A percentile compares a stretch with the other conserved stretches of the same genome.
Conservation (phyloP, 163 green algal genomes). For the Picocystis sp. region DNA sequence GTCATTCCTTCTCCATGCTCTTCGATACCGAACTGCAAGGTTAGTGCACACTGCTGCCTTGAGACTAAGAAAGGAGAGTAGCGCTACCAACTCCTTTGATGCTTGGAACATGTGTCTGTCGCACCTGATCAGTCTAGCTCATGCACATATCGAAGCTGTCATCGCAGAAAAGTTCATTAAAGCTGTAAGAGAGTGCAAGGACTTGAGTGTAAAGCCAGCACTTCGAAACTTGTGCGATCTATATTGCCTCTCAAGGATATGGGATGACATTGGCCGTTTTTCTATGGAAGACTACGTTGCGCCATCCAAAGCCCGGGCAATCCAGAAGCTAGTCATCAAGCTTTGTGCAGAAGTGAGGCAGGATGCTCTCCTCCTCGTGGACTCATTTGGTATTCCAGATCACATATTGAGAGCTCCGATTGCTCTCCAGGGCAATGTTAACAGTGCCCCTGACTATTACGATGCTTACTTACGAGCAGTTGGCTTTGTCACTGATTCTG, state of each 20-base stretch:
- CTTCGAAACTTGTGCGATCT: constrained; percentile 20
- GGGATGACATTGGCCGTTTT: constrained; percentile 26
- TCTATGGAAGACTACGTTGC: constrained; percentile 83
- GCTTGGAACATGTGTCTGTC: constrained; percentile 78
- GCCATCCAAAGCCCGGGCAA: constrained; percentile 80
- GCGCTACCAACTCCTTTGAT: constrained; percentile 45
- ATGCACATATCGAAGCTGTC: constrained; percentile 22
- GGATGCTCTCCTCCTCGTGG: constrained; percentile 52
- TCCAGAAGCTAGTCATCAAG: constrained; percentile 53
- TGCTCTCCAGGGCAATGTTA: constrained; percentile 24
- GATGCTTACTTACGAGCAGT: background rate
- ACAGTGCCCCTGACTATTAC: background rate
- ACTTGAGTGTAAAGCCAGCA: constrained; percentile 3
- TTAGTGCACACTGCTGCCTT: constrained; percentile 70
- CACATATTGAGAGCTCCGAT: constrained; percentile 75
- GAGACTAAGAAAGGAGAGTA: constrained; percentile 63
- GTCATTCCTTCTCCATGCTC: constrained; percentile 18
- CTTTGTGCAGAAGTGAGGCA: constrained; percentile 52
- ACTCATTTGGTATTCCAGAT: constrained; percentile 73
- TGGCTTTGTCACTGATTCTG: background rate
- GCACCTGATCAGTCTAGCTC: constrained; percentile 59
- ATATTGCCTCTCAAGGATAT: constrained; percentile 19
- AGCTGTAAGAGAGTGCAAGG: constrained; percentile 14
- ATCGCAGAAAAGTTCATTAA: constrained; percentile 27
- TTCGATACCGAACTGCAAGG: constrained; percentile 45